These are phyloP conservation scores for Huntiella savannae DNA, from an alignment of 2,329 filamentous ascomycete genomes.

Conservation along the genomic window DNA sequence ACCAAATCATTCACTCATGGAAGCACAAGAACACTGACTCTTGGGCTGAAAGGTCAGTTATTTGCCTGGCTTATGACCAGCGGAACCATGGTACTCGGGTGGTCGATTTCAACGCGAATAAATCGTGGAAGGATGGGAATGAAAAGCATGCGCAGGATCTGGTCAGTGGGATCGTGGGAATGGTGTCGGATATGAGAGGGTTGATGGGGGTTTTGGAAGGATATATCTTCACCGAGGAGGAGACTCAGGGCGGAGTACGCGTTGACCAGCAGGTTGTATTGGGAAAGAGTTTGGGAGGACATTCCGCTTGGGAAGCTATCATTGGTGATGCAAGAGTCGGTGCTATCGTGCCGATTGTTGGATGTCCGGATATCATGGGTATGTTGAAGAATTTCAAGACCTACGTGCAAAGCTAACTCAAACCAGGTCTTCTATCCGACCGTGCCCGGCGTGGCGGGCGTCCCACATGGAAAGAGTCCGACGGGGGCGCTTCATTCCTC, in stretches of 20 bases:
- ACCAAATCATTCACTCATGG: conserved; percentile 50
- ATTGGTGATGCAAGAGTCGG: conserved; percentile 60
- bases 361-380: conserved; percentile 74
- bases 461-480: conserved; percentile 34
- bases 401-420: not conserved
- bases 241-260: conserved; percentile 22
- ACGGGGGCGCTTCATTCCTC: conserved; percentile 44
- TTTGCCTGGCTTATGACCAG: conserved; percentile 78
- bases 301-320: conserved; percentile 69
- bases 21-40: conserved; percentile 22
- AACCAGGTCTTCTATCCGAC: conserved; percentile 47
- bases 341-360: conserved; percentile 65
- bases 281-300: conserved; percentile 73
- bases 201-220: conserved; percentile 62
- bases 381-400: conserved; percentile 14
- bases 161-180: conserved; percentile 58
- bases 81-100: conserved; percentile 70
- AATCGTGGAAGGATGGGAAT: conserved; percentile 60
- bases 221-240: conserved; percentile 43
- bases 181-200: conserved; percentile 52
- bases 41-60: conserved; percentile 34
- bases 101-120: conserved; percentile 49
- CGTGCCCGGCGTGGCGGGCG: conserved; percentile 56
- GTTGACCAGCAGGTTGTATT: conserved; percentile 48
- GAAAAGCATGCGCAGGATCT: conserved; percentile 75